Base-by-base conservation (phyloP, 345 rosid genomes). In the Zanthoxylum bungeanum region DNA sequence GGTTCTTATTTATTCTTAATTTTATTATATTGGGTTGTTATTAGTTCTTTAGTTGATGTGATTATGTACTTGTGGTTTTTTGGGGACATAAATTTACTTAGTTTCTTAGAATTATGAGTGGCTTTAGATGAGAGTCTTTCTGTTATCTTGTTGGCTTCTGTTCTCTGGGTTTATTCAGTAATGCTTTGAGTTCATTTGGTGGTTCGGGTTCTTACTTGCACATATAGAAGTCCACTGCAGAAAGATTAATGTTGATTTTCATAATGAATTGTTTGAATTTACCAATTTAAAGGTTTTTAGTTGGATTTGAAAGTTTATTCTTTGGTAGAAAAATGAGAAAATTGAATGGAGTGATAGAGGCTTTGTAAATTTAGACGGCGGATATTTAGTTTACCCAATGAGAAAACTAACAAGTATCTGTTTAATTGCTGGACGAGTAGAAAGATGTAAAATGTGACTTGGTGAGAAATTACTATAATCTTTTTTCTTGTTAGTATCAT, bases 231-330 rank as follows among this genome's bases (percentile, higher is more conserved):
- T 63, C 24, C 46, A 6, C 28, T 9, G 27, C 11, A 16, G n/a
- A 42, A 63, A 14, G 69, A 39, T 7, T 63, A 6, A 14, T 63
- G 51, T 40, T 27, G n/a, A 4, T 31, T 40, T 62, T 39, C 19
- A 12, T 24, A 10, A 21, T 62, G 24, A 31, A 22, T 62, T 39
- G 10, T 64, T 64, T 24, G 53, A 46, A 44, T 64, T 16, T 49
- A 17, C 68, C 36, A 28, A 44, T 4, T 27, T 9, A 34, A 30
- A 21, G 28, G 19, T 51, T 39, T 71, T 30, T 10, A 28, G 11
- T 62, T 52, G 52, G 37, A 49, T 46, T 6, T 51, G 33, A 64
- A 52, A 74, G 3, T n/a, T n/a, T n/a, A n/a, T n/a, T n/a, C n/a
- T n/a, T n/a, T n/a, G n/a, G n/a, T n/a, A n/a, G n/a, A 16, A 42